Conservation (phyloP, 2,329 filamentous ascomycete genomes). For the Colletotrichum higginsianum region DNA sequence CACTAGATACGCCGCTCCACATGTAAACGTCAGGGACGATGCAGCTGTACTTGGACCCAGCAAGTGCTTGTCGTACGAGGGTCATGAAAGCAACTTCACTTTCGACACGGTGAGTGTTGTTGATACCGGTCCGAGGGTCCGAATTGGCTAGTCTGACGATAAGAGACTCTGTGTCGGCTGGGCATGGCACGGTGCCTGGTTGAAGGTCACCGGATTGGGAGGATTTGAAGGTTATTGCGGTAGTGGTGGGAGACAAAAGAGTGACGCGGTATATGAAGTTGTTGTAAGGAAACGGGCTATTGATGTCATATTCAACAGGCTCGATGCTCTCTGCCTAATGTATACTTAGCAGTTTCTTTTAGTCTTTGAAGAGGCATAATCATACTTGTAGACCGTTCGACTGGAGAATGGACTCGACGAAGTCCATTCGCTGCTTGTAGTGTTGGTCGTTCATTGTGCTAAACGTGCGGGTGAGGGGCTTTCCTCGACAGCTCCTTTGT, state of each 20-base stretch:
- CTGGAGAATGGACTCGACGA: no score
- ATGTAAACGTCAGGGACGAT: slow-evolving; percentile 1
- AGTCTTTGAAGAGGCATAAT: no score
- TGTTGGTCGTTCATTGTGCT: no score
- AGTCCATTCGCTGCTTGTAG: no score
- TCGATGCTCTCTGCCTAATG: no score
- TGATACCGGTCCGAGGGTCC: not conserved
- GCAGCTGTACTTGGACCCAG: not conserved
- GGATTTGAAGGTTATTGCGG: not conserved
- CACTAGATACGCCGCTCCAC: not conserved
- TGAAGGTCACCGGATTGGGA: not conserved
- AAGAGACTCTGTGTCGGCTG: not conserved
- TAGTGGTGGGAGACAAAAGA: not conserved
- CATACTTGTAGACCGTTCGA: no score
- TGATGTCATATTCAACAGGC: no score
- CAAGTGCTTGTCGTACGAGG: slow-evolving; percentile 6
- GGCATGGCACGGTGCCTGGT: slow-evolving; percentile 1
- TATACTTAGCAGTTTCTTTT: no score
- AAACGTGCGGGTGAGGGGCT: no score
- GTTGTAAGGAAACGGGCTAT: no score
- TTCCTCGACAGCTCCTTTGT: no score
- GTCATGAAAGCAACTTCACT: slow-evolving; percentile 7
- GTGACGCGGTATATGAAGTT: not conserved
- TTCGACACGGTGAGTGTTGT: slow-evolving; percentile 8
- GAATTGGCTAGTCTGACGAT: not conserved